phyloP scores from a whole-genome alignment of 805 yeast species.

The Teunomyces atbi region DNA sequence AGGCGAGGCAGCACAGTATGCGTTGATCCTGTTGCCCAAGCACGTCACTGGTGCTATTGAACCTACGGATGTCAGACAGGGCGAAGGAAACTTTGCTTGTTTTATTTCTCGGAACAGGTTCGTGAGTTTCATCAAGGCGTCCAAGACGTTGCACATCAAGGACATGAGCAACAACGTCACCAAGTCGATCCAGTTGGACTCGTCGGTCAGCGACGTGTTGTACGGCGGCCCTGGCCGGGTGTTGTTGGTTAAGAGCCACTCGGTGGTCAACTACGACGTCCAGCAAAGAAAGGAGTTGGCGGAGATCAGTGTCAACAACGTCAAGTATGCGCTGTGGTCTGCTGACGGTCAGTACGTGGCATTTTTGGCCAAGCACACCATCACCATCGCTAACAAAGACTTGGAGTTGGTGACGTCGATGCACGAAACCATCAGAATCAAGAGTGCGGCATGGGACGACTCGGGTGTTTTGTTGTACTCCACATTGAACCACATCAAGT shows the following conservation, averaged over 20 bases:
- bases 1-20: slow-evolving; percentile 64
- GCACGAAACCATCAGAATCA: slow-evolving; percentile 96
- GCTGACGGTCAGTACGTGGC: slow-evolving; percentile 85
- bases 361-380: slow-evolving; percentile 84
- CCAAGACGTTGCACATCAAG: slow-evolving; percentile 73
- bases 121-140: slow-evolving; percentile 67
- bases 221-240: slow-evolving; percentile 82
- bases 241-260: slow-evolving; percentile 65
- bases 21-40: slow-evolving; percentile 75
- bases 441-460: slow-evolving; percentile 98
- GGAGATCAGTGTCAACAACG: slow-evolving; percentile 68
- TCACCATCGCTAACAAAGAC: slow-evolving; percentile 79
- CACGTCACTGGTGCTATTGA: slow-evolving; percentile 93
- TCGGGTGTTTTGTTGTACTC: slow-evolving; percentile 87
- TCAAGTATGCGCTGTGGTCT: slow-evolving; percentile 89
- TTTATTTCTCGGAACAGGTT: slow-evolving; percentile 95
- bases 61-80: slow-evolving; percentile 76
- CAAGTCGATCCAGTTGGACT: slow-evolving; percentile 71
- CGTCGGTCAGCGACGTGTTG: slow-evolving; percentile 67
- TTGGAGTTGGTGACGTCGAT: slow-evolving; percentile 76
- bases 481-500: slow-evolving; percentile 93
- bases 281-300: slow-evolving; percentile 83
- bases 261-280: slow-evolving; percentile 83
- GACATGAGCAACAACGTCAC: slow-evolving; percentile 82
- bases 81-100: slow-evolving; percentile 80